Evolutionary conservation across 768 basidiomycete species (phyloP).

Genomic region (Russula foetens): DNA sequence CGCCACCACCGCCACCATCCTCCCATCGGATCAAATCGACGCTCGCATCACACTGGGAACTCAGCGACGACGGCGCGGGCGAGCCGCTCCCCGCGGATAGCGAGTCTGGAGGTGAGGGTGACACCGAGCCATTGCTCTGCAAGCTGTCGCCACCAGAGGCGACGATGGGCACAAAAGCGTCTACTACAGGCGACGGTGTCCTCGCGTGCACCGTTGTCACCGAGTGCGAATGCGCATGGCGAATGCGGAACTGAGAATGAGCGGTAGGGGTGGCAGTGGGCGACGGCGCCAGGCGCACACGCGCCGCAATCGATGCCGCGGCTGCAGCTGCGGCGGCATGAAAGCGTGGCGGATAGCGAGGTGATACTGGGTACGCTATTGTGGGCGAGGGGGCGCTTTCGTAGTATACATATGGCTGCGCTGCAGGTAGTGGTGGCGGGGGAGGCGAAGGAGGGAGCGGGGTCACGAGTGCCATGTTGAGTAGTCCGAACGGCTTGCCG

Average conservation of each 20-base stretch:
- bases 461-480: conserved; percentile 16
- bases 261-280: conserved; percentile 17
- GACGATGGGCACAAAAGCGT: conserved; percentile 8
- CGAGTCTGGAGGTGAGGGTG: conserved; percentile 26
- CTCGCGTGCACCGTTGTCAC: conserved; percentile 41
- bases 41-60: conserved; percentile 32
- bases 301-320: conserved; percentile 9
- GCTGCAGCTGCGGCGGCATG: conserved; percentile 9
- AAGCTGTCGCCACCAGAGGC: neutral
- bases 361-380: conserved; percentile 8
- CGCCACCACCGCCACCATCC: conserved; percentile 16
- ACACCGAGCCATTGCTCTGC: conserved; percentile 14
- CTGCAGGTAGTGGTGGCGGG: neutral
- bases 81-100: conserved; percentile 42
- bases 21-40: conserved; percentile 12
- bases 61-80: conserved; percentile 51
- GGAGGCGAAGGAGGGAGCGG: conserved; percentile 18
- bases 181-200: conserved; percentile 30
- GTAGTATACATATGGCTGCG: conserved; percentile 19
- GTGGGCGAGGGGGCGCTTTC: conserved; percentile 16
- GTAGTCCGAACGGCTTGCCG: conserved; percentile 2
- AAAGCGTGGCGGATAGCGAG: conserved; percentile 15
- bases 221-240: conserved; percentile 44
- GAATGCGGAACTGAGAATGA: conserved; percentile 20
- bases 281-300: conserved; percentile 9